Evolutionary conservation across 202 grass and related monocot genomes (phyloP).

Genomic region (Panicum hallii): DNA sequence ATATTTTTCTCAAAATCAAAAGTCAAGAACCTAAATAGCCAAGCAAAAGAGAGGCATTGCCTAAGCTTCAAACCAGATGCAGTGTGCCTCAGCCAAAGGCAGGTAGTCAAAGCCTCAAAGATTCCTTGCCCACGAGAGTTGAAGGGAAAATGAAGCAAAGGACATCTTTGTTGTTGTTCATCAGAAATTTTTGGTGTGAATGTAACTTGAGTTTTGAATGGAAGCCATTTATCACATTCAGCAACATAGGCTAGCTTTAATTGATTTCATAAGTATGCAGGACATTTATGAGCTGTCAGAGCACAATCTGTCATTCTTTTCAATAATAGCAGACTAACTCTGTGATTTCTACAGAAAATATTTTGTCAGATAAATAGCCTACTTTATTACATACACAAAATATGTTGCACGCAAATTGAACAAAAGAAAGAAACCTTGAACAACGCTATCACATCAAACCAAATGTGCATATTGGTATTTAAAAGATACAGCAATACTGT

Average conservation of each 20-base stretch:
- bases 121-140: background rate
- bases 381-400: constrained; percentile 15
- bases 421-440: background rate
- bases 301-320: background rate
- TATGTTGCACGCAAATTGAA: background rate
- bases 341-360: constrained; percentile 11
- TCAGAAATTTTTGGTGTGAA: background rate
- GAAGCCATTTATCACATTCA: constrained; percentile 5
- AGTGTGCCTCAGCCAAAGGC: background rate
- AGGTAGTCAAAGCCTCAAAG: constrained; percentile 9
- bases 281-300: background rate
- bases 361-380: background rate
- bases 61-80: background rate
- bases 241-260: constrained; percentile 4
- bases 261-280: constrained; percentile 18
- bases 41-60: constrained; percentile 2
- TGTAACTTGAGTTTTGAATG: constrained; percentile 5
- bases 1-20: background rate
- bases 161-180: background rate
- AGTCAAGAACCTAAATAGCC: constrained; percentile 2
- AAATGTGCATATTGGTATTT: constrained; percentile 23
- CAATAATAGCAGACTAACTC: constrained; percentile 6
- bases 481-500: background rate
- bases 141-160: constrained; percentile 21
- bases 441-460: constrained; percentile 1